Base-by-base conservation (phyloP, 2,329 filamentous ascomycete species). In the Esteya vermicola region DNA sequence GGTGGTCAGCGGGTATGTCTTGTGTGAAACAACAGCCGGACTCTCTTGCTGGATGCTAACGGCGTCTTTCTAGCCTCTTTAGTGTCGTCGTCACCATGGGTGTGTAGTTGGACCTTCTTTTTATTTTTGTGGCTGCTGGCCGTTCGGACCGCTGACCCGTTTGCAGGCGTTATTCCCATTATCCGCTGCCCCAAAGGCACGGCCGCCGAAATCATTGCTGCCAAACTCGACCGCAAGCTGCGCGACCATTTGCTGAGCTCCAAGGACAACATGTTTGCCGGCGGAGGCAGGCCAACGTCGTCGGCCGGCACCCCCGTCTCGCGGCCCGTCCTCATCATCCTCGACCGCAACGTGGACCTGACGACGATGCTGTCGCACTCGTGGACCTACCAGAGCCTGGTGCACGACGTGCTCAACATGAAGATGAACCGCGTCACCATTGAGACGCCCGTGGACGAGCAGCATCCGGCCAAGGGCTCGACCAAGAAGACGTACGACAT, bases 281-380 rank as follows among this genome's bases (percentile, higher is more conserved):
- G 52, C 16, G 64, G 60, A 43, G 69, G 78, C 38, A 70, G 82
- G 45, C 68, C 77, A 2, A 62, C 68, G 8, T 63, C 64, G 27
- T 64, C 67, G n/a, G 61, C 68, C 7, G 70, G 72, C 14, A 79
- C 82, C 0, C 72, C 80, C 3, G 74, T 78, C 9, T 83, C 85
- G 20, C 70, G 93, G 36, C 91, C 93, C 1, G 85, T 96, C 0
- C 74, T 98, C 34, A 77, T 98, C 48, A 82, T 98, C 39, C 80
- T 96, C 36, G 91, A 98, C 60, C 80, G 91, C 50, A 96, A 95
- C 53, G 79, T 98, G 33, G 91, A 98, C 58, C 64, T 98, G 39
- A 85, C 94, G 47, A 88, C 91, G 3, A 96, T 98, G 91, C 72
- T 98, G n/a, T 95, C 89, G 13, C 91, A 98, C 60, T 95, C 88